Percentiles rank a stretch among this genome's conserved stretches.
Conservation (phyloP, 2,329 filamentous ascomycete genomes). For the Pseudocercospora macadamiae region DNA sequence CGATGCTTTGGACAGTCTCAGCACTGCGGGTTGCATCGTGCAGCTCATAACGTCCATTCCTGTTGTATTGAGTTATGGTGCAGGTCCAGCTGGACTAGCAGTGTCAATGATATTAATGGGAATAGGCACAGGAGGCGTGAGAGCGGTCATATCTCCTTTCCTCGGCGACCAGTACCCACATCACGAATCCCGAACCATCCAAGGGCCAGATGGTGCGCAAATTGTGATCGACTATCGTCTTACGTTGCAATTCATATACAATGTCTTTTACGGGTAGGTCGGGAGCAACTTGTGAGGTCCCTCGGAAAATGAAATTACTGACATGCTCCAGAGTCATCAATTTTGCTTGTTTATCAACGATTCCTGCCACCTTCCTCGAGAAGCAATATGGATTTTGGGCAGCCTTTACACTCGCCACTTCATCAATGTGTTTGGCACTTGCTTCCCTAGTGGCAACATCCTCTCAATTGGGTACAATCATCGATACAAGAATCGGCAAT, state of each 20-base stretch:
- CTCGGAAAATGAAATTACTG: not conserved
- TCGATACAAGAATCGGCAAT: too few species aligned
- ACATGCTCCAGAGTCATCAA: constrained; percentile 13
- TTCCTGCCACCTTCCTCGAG: constrained; percentile 16
- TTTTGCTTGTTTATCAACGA: constrained; percentile 14
- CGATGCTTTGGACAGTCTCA: not conserved
- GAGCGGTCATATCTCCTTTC: constrained; percentile 9
- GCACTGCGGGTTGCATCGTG: constrained; percentile 11
- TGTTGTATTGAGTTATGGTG: not conserved
- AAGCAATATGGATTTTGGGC: constrained; percentile 17
- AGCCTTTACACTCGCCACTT: constrained; percentile 14
- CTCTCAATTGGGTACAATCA: not conserved
- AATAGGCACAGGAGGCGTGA: constrained; percentile 15
- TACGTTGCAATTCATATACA: constrained; percentile 22
- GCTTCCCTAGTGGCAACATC: not conserved
- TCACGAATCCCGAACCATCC: not conserved
- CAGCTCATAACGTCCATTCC: constrained; percentile 15
- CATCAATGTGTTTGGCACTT: not conserved
- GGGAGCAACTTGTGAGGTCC: not conserved
- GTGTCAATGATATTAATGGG: constrained; percentile 15
- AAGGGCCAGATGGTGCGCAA: not conserved
- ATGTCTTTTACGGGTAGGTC: constrained; percentile 17
- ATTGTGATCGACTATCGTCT: constrained; percentile 15
- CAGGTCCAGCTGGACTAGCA: constrained; percentile 4
- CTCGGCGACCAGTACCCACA: constrained; percentile 7